phyloP scores from a whole-genome alignment of 208 protist species.

The Leishmania amazonensis region DNA sequence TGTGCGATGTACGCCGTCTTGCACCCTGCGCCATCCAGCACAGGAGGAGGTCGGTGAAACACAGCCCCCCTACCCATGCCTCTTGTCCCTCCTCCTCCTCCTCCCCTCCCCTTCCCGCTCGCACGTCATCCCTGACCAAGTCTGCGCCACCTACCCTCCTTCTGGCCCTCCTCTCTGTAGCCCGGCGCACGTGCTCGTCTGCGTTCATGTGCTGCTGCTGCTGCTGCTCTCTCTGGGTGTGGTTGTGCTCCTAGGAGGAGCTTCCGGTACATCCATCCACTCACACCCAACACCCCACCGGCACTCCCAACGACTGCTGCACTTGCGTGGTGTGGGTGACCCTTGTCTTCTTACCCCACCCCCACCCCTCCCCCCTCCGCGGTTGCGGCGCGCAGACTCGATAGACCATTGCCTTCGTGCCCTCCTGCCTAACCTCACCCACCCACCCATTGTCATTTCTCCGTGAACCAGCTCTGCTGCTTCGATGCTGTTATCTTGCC shows the following conservation, averaged over 20 bases:
- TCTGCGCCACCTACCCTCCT: not conserved
- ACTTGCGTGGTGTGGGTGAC: too few species aligned
- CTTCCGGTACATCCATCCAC: too few species aligned
- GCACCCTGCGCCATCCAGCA: not conserved
- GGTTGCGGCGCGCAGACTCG: not conserved
- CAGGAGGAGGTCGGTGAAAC: not conserved
- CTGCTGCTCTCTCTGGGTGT: conserved; percentile 1
- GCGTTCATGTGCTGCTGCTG: not conserved
- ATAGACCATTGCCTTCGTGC: not conserved
- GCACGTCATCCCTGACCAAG: not conserved
- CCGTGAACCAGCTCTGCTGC: not conserved
- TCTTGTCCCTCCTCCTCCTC: not conserved
- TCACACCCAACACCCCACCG: too few species aligned
- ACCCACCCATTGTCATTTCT: not conserved
- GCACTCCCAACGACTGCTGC: too few species aligned
- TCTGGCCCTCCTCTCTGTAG: not conserved
- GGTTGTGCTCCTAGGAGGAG: too few species aligned
- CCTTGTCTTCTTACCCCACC: too few species aligned
- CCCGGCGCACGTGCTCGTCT: not conserved
- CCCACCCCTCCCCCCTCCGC: not conserved
- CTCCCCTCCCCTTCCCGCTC: not conserved
- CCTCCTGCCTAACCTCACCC: not conserved
- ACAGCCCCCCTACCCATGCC: not conserved
- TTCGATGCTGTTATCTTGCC: not conserved
- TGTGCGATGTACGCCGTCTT: not conserved